Evolutionary conservation across 2,329 filamentous ascomycete genomes (phyloP), one percentile per base, ranked within the genome.

Genomic region (Aspergillus vadensis): DNA sequence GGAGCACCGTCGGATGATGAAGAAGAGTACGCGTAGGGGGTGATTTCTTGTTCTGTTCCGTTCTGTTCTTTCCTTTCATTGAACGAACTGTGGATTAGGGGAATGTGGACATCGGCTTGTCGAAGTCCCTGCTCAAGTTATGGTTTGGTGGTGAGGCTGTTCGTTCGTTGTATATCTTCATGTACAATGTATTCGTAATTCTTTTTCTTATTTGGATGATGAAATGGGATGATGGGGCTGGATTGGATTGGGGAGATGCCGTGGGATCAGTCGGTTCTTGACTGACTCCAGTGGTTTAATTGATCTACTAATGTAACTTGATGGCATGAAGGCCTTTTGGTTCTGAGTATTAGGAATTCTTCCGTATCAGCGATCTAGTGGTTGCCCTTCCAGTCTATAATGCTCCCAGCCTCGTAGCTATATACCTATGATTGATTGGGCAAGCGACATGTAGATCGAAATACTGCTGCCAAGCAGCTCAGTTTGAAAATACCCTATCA

Each of bases 1-100:
- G 84, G 89, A 90, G 77, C 76, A 81, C 67, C 82, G 79, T 73
- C 88, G 84, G 75, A 80, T 79, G 58, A 81, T 84, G 77, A 90
- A 90, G 83, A 88, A 82, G 79, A 81, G 82, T 76, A 85, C 83
- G 27, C 79, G 82, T 67, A 83, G 81, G 71, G 82, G 71, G 60
- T 82, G 75, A 66, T 54, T 6, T 55, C 25, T 23, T 36, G 32
- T 56, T n/a, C 25, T 38, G 14, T n/a, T 38, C n/a, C 21, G 15
- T 51, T 19, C n/a, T 30, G 49, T 17, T 49, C 14, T 49, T 30
- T 49, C 2, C 17, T 7, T 6, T 23, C 4, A n/a, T 49, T 19
- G 3, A 19, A 15, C 25, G 27, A 52, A 30, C 41, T 25, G 32
- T 51, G 55, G 23, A 32, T 32, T 44, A 36, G 56, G 60, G 4